A percentile compares a stretch with the other conserved stretches of the same genome.
These are phyloP conservation scores for Claviceps africana DNA, from an alignment of 2,329 filamentous ascomycete genomes.

Conservation along the genomic window DNA sequence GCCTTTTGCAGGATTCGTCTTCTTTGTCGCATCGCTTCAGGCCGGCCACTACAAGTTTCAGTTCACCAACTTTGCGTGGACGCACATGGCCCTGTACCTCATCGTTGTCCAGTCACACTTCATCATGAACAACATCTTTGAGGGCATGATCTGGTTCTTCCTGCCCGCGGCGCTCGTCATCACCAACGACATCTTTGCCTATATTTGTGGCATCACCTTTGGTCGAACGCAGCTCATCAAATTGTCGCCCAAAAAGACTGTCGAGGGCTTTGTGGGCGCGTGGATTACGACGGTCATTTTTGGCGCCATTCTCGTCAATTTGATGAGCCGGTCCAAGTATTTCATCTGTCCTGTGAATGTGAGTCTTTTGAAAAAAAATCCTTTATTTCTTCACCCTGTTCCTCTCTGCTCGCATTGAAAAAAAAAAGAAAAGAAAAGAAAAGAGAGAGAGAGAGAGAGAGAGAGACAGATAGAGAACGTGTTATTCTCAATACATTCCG, in stretches of 20 bases:
- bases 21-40: conserved; percentile 89
- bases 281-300: conserved; percentile 92
- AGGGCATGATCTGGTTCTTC: conserved; percentile 99
- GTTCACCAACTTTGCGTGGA: conserved; percentile 98
- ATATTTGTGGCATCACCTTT: conserved; percentile 94
- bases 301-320: conserved; percentile 64
- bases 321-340: conserved; percentile 84
- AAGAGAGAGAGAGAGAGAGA: no score
- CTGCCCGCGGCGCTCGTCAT: conserved; percentile 88
- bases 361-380: conserved; percentile 8
- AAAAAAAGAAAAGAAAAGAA: no score
- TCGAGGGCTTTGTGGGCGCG: conserved; percentile 90
- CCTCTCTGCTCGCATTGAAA: no score
- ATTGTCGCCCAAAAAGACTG: conserved; percentile 96
- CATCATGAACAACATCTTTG: conserved; percentile 99
- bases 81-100: conserved; percentile 95
- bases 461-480: background rate
- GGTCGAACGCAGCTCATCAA: conserved; percentile 95
- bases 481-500: background rate
- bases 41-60: conserved; percentile 97
- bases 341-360: conserved; percentile 95
- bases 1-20: conserved; percentile 67
- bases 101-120: conserved; percentile 98
- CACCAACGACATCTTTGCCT: conserved; percentile 97
- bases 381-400: no score